Evolutionary conservation across 768 basidiomycete species (phyloP).

Genomic region (Boletellus sp.): DNA sequence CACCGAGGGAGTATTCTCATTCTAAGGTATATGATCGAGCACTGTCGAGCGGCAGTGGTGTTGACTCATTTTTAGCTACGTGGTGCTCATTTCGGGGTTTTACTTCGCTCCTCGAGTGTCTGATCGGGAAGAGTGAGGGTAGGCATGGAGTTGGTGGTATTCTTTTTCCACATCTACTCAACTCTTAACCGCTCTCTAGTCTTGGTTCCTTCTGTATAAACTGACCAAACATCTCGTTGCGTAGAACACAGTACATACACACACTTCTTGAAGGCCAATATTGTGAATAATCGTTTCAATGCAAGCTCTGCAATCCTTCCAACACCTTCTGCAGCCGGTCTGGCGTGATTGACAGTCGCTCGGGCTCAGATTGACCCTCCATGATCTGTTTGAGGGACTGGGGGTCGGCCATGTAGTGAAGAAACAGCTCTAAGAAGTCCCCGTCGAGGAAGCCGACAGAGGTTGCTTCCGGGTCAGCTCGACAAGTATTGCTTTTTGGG

Average conservation of each 20-base stretch:
- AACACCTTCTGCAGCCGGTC: conserved; percentile 37
- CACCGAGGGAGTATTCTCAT: conserved; percentile 95
- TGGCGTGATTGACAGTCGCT: conserved; percentile 47
- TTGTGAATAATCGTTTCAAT: conserved; percentile 34
- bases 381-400: conserved; percentile 49
- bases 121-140: conserved; percentile 17
- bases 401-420: conserved; percentile 39
- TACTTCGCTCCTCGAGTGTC: conserved; percentile 69
- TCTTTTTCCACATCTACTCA: conserved; percentile 1
- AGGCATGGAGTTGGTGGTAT: neutral
- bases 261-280: conserved; percentile 14
- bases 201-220: conserved; percentile 3
- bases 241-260: conserved; percentile 16
- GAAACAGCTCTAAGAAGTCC: conserved; percentile 73
- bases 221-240: conserved; percentile 1
- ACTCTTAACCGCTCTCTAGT: conserved; percentile 15
- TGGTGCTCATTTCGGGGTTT: conserved; percentile 89
- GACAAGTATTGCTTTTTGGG: conserved; percentile 54
- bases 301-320: conserved; percentile 53
- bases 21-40: conserved; percentile 57
- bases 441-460: conserved; percentile 85
- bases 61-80: conserved; percentile 54
- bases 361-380: conserved; percentile 54
- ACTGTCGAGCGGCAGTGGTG: neutral
- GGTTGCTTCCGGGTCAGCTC: conserved; percentile 52